Evolutionary conservation across 2,329 filamentous ascomycete species (phyloP).

Genomic region (Calonectria honghensis): DNA sequence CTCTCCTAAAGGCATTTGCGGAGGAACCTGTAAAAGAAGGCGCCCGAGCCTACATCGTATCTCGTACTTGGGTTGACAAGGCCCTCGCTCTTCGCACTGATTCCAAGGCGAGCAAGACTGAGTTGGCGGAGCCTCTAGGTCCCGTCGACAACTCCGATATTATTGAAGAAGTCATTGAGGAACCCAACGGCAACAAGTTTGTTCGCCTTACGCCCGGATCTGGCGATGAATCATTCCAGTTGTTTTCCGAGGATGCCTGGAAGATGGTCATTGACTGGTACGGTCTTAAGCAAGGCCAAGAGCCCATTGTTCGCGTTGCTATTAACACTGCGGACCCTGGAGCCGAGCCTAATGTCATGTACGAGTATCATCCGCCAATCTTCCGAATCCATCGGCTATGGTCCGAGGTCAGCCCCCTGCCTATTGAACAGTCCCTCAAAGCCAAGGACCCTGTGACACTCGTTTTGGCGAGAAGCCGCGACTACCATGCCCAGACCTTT

Average conservation of each 20-base stretch:
- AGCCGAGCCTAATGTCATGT: slow-evolving; percentile 80
- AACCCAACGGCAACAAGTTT: slow-evolving; percentile 74
- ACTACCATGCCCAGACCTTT: slow-evolving; percentile 83
- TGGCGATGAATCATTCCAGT: slow-evolving; percentile 82
- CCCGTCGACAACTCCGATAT: slow-evolving; percentile 93
- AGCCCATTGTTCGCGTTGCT: slow-evolving; percentile 83
- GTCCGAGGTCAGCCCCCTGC: slow-evolving; percentile 73
- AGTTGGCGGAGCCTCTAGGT: slow-evolving; percentile 78
- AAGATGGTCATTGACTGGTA: slow-evolving; percentile 88
- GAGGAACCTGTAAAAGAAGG: slow-evolving; percentile 78
- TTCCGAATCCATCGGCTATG: slow-evolving; percentile 90
- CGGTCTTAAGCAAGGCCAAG: slow-evolving; percentile 80
- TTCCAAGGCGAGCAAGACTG: slow-evolving; percentile 73
- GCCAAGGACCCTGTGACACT: slow-evolving; percentile 77
- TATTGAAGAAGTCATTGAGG: slow-evolving; percentile 76
- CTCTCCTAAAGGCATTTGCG: slow-evolving; percentile 73
- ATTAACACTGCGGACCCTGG: slow-evolving; percentile 82
- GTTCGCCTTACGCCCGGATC: slow-evolving; percentile 83
- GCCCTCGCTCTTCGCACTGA: slow-evolving; percentile 80
- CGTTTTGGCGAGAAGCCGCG: slow-evolving; percentile 82
- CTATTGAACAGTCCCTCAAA: slow-evolving; percentile 75
- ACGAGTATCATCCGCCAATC: slow-evolving; percentile 89
- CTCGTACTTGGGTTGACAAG: slow-evolving; percentile 84
- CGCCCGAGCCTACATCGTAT: slow-evolving; percentile 86
- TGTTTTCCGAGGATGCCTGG: slow-evolving; percentile 89